Conservation (phyloP, 2,329 filamentous ascomycete species). For the Phialemoniopsis sp. region DNA sequence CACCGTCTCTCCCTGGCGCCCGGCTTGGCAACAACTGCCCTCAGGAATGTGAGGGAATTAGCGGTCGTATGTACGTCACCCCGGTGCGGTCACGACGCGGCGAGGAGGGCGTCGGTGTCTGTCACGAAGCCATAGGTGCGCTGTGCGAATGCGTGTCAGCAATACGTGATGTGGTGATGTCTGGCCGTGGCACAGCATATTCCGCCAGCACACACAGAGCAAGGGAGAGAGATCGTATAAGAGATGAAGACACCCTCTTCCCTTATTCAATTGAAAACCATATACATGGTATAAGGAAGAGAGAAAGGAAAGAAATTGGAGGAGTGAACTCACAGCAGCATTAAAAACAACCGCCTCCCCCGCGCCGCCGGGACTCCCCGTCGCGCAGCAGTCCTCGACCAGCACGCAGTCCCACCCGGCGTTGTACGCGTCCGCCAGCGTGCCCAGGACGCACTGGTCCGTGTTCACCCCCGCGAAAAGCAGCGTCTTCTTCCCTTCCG, state of each 20-base stretch:
- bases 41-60: too few species aligned
- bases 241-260: too few species aligned
- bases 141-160: conserved; percentile 4
- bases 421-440: conserved; percentile 49
- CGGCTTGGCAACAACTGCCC: too few species aligned
- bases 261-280: too few species aligned
- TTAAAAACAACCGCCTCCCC: conserved; percentile 29
- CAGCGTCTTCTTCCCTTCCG: conserved; percentile 36
- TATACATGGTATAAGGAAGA: neutral
- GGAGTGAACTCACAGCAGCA: conserved; percentile 23
- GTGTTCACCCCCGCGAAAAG: conserved; percentile 58
- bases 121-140: conserved; percentile 14
- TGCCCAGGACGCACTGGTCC: conserved; percentile 56
- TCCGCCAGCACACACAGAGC: too few species aligned
- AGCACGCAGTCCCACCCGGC: conserved; percentile 52
- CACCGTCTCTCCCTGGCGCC: too few species aligned
- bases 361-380: conserved; percentile 31
- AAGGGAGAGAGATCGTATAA: too few species aligned
- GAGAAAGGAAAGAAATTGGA: neutral
- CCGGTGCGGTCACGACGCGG: conserved; percentile 1
- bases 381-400: conserved; percentile 50
- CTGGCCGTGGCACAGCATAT: too few species aligned
- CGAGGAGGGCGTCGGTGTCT: conserved; percentile 10
- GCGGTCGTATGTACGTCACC: too few species aligned
- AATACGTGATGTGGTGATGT: too few species aligned